Evolutionary conservation across 371 early-diverging fungal genomes (phyloP).

Genomic region (Syncephalastrum sp.): DNA sequence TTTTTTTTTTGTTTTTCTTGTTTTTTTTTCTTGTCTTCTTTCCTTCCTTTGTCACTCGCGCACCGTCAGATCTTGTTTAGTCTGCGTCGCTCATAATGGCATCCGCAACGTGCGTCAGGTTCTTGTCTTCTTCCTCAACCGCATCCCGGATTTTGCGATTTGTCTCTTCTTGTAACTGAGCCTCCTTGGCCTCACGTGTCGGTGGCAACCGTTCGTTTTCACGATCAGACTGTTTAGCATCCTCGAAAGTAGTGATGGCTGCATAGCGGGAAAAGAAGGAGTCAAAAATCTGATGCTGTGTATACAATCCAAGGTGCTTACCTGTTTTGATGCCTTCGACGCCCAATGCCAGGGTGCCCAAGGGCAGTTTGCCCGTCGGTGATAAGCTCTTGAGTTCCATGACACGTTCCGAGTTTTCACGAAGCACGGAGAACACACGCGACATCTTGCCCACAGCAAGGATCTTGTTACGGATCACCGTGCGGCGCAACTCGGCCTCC

Average conservation of each 20-base stretch:
- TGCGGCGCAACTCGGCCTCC: conserved; percentile 56
- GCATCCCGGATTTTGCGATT: conserved; percentile 45
- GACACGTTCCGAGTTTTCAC: conserved; percentile 88
- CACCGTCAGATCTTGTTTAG: conserved; percentile 4
- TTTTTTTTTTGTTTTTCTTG: conserved; percentile 1
- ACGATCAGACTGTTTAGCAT: conserved; percentile 85
- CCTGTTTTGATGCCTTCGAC: conserved; percentile 86
- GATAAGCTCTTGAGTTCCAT: conserved; percentile 88
- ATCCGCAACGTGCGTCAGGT: conserved; percentile 13
- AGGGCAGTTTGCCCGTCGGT: conserved; percentile 77
- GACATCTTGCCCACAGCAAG: conserved; percentile 91
- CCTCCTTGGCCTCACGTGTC: conserved; percentile 51
- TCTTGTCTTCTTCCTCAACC: conserved; percentile 32
- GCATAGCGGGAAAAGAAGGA: neutral
- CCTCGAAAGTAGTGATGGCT: conserved; percentile 90
- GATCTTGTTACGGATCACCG: conserved; percentile 87
- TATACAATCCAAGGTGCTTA: conserved; percentile 21
- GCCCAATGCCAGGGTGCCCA: conserved; percentile 84
- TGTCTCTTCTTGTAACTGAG: conserved; percentile 44
- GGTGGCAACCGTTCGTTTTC: conserved; percentile 95
- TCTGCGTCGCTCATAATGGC: conserved; percentile 42
- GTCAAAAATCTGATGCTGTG: conserved; percentile 11
- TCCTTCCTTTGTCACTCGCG: too few relatives aligned
- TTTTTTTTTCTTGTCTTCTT: conserved; percentile 3
- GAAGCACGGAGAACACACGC: conserved; percentile 81